These are phyloP conservation scores for Eimeria zaria DNA, from an alignment of 169 alveolate species.

Conservation along the genomic window DNA sequence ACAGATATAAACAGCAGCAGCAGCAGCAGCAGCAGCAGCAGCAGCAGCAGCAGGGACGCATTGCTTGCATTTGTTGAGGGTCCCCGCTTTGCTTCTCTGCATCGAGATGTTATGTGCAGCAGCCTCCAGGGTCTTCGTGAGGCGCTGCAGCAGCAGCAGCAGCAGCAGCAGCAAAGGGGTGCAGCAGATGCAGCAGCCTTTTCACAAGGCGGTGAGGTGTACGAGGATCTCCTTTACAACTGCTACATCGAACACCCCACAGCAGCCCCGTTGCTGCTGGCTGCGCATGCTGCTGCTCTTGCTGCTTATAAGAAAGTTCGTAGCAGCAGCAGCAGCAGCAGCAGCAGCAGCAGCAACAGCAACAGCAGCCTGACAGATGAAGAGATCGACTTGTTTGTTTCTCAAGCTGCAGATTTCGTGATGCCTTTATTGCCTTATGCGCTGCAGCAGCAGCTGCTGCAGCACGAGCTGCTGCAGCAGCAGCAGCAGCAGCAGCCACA, in stretches of 20 bases:
- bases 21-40: conserved; percentile 15
- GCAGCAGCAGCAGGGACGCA: conserved; percentile 35
- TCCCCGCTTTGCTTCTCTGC: conserved; percentile 68
- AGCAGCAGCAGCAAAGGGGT: conserved; percentile 49
- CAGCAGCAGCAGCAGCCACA: conserved; percentile 77
- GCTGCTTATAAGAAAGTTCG: conserved; percentile 44
- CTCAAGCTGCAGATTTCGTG: conserved; percentile 25
- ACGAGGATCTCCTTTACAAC: conserved; percentile 72
- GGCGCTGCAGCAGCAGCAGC: conserved; percentile 78
- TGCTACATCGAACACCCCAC: conserved; percentile 77
- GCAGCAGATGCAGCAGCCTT: conserved; percentile 26
- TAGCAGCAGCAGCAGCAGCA: conserved; percentile 68
- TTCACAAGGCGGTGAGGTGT: conserved; percentile 35
- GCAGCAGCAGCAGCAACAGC: conserved; percentile 45
- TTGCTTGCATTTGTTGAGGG: conserved; percentile 31
- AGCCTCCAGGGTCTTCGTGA: conserved; percentile 43
- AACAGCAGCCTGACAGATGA: conserved; percentile 49
- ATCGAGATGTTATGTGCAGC: conserved; percentile 75
- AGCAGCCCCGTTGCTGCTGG: conserved; percentile 56
- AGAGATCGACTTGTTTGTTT: conserved; percentile 61
- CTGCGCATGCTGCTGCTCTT: conserved; percentile 80
- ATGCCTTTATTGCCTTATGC: conserved; percentile 74
- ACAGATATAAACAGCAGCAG: background rate
- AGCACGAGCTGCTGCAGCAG: conserved; percentile 74
- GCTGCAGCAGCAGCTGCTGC: conserved; percentile 72